Conservation (phyloP, 306 rosid genomes). For the Spatholobus suberectus region DNA sequence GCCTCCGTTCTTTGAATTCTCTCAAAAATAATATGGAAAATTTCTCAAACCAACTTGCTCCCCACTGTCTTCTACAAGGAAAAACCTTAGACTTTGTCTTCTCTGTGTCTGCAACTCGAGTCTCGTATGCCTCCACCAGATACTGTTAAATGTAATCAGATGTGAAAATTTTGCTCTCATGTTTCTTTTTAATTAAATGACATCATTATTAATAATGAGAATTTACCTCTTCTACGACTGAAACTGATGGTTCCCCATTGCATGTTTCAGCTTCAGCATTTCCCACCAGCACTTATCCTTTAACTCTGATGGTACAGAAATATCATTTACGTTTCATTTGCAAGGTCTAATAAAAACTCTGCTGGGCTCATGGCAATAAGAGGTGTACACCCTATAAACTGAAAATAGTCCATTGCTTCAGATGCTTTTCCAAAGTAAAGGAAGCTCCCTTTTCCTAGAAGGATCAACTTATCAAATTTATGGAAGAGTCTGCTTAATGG, state of each 20-base stretch:
- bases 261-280: constrained; percentile 57
- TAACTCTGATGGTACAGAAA: constrained; percentile 86
- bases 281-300: constrained; percentile 74
- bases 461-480: too few relatives aligned
- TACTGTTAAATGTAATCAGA: constrained; percentile 57
- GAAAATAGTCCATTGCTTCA: too few relatives aligned
- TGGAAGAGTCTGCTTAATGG: too few relatives aligned
- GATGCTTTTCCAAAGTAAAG: too few relatives aligned
- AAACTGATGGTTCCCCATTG: constrained; percentile 74
- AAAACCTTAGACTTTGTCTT: constrained; percentile 71
- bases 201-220: not conserved
- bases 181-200: not conserved
- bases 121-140: constrained; percentile 83
- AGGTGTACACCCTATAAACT: too few relatives aligned
- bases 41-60: constrained; percentile 85
- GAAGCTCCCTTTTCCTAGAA: too few relatives aligned
- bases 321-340: too few relatives aligned
- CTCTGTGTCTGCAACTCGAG: constrained; percentile 72
- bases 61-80: constrained; percentile 67
- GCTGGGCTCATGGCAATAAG: too few relatives aligned
- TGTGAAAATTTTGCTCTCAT: not conserved
- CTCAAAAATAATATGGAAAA: constrained; percentile 63
- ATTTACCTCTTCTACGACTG: constrained; percentile 75
- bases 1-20: constrained; percentile 83
- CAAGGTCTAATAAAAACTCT: too few relatives aligned